A percentile compares a stretch with the other conserved stretches of the same genome.
Evolutionary conservation across 768 basidiomycete species (phyloP).

Genomic region (Rhodotorula babjevae): DNA sequence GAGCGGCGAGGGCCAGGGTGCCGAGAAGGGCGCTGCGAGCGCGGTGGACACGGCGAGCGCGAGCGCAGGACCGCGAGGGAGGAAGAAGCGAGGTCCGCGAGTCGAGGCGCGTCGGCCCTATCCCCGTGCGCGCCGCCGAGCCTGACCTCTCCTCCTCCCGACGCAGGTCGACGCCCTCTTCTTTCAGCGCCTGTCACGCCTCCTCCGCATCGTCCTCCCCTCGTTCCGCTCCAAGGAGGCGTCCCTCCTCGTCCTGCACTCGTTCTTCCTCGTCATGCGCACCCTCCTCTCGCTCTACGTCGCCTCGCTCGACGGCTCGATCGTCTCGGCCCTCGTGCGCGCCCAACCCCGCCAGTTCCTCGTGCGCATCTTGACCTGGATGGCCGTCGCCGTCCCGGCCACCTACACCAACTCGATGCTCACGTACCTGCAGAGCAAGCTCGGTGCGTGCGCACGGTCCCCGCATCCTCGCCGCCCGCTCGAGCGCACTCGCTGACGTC

Average conservation of each 20-base stretch:
- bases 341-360: conserved; percentile 74
- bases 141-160: not conserved
- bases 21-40: not conserved
- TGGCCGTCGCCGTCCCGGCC: conserved; percentile 69
- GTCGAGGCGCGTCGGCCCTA: conserved; percentile 3
- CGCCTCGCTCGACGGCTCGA: conserved; percentile 85
- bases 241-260: conserved; percentile 77
- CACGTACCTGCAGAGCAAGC: conserved; percentile 73
- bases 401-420: conserved; percentile 74
- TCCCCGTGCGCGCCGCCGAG: not conserved
- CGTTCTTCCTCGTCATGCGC: conserved; percentile 76
- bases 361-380: conserved; percentile 79
- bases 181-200: conserved; percentile 68
- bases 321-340: conserved; percentile 89
- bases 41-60: not conserved
- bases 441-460: conserved; percentile 46
- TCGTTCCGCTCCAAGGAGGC: conserved; percentile 80
- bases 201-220: conserved; percentile 85
- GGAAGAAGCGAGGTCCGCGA: conserved; percentile 5
- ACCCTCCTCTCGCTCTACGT: conserved; percentile 92
- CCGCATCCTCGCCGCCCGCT: not conserved
- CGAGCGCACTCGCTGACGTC: too few relatives aligned
- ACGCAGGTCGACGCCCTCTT: conserved; percentile 74
- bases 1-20: not conserved
- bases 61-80: not conserved